Base-by-base conservation (phyloP, 108 stramenopile genomes). In the Aurantiochytrium sp. region DNA sequence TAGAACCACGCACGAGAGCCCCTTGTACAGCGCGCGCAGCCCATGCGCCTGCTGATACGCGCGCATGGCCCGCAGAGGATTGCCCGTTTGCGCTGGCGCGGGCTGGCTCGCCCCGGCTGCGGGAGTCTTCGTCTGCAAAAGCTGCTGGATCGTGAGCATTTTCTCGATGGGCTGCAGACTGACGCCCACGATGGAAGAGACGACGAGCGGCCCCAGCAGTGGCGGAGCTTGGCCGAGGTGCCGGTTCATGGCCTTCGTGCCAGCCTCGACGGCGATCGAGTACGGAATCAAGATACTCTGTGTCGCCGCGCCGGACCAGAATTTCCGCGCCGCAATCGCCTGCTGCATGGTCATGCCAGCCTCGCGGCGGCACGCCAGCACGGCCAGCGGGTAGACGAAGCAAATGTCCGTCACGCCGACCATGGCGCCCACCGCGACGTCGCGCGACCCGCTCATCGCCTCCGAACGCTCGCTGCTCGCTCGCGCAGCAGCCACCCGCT, bases 291-390 rank as follows among this genome's bases (percentile, higher is more conserved):
- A 24, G 27, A 48, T 48, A 42, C 39, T 41, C 45, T 81, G 73
- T 12, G 73, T 81, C 45, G 73, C 15, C 21, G 73, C 73, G 12
- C 73, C 73, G 27, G 73, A 81, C 73, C 73, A 81, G 42, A 39
- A 48, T 37, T 30, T 41, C 36, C 73, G 19, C 12, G 73, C 73
- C 24, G 21, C 36, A 41, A 81, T 6, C 24, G 73, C 36, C 45
- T 81, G 42, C 1, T 24, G 39, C 42, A 81, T 48, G 3, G 24
- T 39, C 73, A 81, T 81, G 73, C 73, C 73, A 81, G 73, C 73
- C 24, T 81, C 73, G 12, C 73, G 39, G 12, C 73, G 39, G 73
- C 73, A 81, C 27, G 73, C 73, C 36, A 81, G 73, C 73, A 81
- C 73, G 6, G 73, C 73, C 1, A 81, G 45, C 36, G 73, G 73